These are phyloP conservation scores for Pyricularia sp. DNA, from an alignment of 2,329 filamentous ascomycete species.

Conservation along the genomic window DNA sequence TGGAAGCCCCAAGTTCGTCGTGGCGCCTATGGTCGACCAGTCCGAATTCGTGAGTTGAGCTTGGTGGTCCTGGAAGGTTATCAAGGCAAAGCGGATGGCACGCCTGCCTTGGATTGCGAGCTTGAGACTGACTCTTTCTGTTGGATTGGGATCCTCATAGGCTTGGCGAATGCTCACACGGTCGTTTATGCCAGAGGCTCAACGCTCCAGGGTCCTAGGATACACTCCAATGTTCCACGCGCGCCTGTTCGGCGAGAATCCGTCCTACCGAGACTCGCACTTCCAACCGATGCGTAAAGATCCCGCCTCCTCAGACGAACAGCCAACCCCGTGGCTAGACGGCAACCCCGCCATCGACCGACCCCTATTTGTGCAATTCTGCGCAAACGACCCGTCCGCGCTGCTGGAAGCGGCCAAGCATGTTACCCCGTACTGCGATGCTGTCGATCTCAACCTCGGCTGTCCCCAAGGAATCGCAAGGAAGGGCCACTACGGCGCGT, in stretches of 20 bases:
- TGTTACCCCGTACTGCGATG: slow-evolving; percentile 83
- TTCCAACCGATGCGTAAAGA: slow-evolving; percentile 59
- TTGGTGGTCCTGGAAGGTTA: not conserved
- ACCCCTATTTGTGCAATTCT: slow-evolving; percentile 94
- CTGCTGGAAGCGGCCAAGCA: slow-evolving; percentile 69
- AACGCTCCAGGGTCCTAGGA: slow-evolving; percentile 60
- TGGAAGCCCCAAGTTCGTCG: slow-evolving; percentile 79
- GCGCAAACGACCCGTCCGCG: slow-evolving; percentile 76
- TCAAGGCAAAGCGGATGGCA: not conserved
- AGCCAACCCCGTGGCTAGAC: slow-evolving; percentile 54
- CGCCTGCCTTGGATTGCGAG: not conserved
- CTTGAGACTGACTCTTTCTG: not conserved
- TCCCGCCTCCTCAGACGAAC: slow-evolving; percentile 18
- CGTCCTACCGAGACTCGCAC: slow-evolving; percentile 67
- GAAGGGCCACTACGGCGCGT: slow-evolving; percentile 86
- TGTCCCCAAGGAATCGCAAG: slow-evolving; percentile 93
- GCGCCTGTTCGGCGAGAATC: slow-evolving; percentile 69
- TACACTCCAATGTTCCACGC: slow-evolving; percentile 98
- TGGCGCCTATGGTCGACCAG: slow-evolving; percentile 97
- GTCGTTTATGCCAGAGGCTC: slow-evolving; percentile 68
- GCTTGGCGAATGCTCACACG: slow-evolving; percentile 96
- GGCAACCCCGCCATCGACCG: slow-evolving; percentile 79
- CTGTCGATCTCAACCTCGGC: slow-evolving; percentile 88
- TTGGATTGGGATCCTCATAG: no score
- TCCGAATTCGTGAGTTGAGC: slow-evolving; percentile 75